Evolutionary conservation across 1,139 yeast genomes (phyloP), one percentile per base, ranked within the genome.

Genomic region (Ogataea hybrid): DNA sequence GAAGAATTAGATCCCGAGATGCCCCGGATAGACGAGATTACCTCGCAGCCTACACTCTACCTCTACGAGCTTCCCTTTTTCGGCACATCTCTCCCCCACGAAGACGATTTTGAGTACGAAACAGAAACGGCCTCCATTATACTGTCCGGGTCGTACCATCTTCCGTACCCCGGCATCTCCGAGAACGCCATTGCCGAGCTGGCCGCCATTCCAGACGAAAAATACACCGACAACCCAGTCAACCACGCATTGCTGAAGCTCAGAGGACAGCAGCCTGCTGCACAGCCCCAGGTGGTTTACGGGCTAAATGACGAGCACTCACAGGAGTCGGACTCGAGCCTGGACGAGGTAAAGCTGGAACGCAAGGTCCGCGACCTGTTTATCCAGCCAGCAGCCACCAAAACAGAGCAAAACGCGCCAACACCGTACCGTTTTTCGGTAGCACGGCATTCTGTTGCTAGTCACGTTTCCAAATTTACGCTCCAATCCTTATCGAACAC

Each of bases 201-300:
- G 41, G 90, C 92, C 1, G 83, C 84, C 2, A 81, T 88, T 36
- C 90, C 96, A 0, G 96, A 88, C 58, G 90, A 83, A 45, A 69
- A 81, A 1, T 68, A 75, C 35, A 77, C 73, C 29, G 81, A 77
- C 22, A 81, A 81, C 59, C 96, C 96, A 0, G 70, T 89, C n/a
- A 76, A 73, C 43, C 77, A 79, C 41, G 92, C 97, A 0, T 68
- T 89, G 48, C 70, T 72, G 59, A 87, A 85, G 60, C 67, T 89
- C 23, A 95, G 86, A 62, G 97, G 96, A 0, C 77, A 72, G 30
- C 48, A 47, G 4, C 40, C 40, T 4, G 34, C 28, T 8, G 27
- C 27, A 23, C 12, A 23, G 27, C 27, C 27, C 11, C 27, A 23
- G 14, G 42, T 49, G 16, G 35, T 34, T 10, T 41, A 50, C 28